Base-by-base conservation (phyloP, 2,329 filamentous ascomycete genomes). In the Alternaria sp. region DNA sequence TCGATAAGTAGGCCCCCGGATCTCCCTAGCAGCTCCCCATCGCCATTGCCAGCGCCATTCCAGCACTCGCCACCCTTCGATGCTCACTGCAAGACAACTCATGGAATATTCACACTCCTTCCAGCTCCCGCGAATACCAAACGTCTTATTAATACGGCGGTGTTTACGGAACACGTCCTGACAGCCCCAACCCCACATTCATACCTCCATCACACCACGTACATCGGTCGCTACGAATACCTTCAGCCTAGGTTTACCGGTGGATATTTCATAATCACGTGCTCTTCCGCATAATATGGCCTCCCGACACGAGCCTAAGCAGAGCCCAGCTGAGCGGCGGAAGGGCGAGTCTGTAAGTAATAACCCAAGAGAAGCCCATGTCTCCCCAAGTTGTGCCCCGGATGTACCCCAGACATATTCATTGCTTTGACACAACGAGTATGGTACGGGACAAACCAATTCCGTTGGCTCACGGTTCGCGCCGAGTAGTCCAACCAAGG, bases 321-420 rank as follows among this genome's bases (percentile, higher is more conserved):
- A 89, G 75, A 87, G 90, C 62, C 86, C 88, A 44, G 89, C 93
- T 75, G 94, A 97, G 81, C 88, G 91, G 80, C 90, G 93, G 71
- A 93, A 92, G 82, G 93, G 93, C 71, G 94, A 97, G 83, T 89
- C 92, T 65, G 93, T 95, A 87, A 64, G 87, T 73, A 17, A 13
- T 7, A 12, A n/a, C 11, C 2, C 4, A 11, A 12, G 19, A 9
- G 36, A 12, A 28, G 26, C 9, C 19, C 5, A 10, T 8, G 2
- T 21, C 6, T 44, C 21, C 49, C 25, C 10, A 55, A 15, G 10
- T 8, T 47, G 4, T 23, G 40, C 32, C 4, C n/a, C 7, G 10
- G 4, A 6, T 50, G 47, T 30, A 50, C n/a, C 25, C n/a, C 17
- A 12, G 12, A 50, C 2, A 17, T 50, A 21, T 30, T 15, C 11